A percentile compares a stretch with the other conserved stretches of the same genome.
Evolutionary conservation across 2,329 filamentous ascomycete species (phyloP).

Genomic region (Cylindrodendrum hubeiense): DNA sequence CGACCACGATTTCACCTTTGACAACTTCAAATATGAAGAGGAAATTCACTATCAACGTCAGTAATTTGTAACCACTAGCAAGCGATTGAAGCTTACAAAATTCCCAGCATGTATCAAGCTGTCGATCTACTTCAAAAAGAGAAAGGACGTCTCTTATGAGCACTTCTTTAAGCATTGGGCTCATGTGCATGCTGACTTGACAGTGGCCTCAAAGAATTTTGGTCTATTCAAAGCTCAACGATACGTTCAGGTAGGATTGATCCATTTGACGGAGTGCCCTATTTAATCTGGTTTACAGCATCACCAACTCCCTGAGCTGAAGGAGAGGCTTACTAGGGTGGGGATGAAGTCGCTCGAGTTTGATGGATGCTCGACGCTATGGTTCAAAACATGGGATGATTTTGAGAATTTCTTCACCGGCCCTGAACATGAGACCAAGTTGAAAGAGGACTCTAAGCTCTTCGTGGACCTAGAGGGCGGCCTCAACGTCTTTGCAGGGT

Average conservation of each 20-base stretch:
- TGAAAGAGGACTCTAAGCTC: constrained; percentile 28
- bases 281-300: constrained; percentile 10
- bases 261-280: not conserved
- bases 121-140: constrained; percentile 34
- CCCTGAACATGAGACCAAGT: constrained; percentile 7
- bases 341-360: constrained; percentile 31
- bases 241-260: constrained; percentile 29
- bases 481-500: constrained; percentile 31
- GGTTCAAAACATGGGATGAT: constrained; percentile 32
- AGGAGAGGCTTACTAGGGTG: constrained; percentile 15
- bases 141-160: constrained; percentile 26
- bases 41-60: constrained; percentile 31
- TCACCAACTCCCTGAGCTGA: constrained; percentile 34
- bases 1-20: constrained; percentile 32
- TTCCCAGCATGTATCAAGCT: constrained; percentile 31
- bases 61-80: not conserved
- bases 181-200: constrained; percentile 34
- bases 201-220: constrained; percentile 31
- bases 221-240: constrained; percentile 29
- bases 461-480: constrained; percentile 27
- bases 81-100: not conserved
- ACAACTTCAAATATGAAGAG: constrained; percentile 30
- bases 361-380: constrained; percentile 37
- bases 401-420: constrained; percentile 32
- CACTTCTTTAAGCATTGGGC: constrained; percentile 35